Evolutionary conservation across 768 basidiomycete genomes (phyloP).

Genomic region (Porphyrellus cyaneotinctus): DNA sequence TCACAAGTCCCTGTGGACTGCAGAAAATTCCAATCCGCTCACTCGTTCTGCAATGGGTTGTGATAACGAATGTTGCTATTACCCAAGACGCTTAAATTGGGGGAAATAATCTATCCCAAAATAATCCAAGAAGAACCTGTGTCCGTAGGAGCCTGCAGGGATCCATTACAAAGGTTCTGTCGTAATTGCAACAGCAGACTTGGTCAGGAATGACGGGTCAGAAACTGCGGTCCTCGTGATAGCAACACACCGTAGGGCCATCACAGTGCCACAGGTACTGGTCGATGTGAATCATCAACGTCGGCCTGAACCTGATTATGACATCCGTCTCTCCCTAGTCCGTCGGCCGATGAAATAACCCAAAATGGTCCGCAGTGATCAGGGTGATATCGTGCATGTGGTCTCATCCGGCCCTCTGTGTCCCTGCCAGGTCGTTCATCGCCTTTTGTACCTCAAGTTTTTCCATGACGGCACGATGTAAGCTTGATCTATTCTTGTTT

Average conservation of each 20-base stretch:
- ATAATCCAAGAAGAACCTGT: background rate
- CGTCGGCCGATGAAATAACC: too few relatives aligned
- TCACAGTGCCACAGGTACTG: background rate
- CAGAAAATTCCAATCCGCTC: too few relatives aligned
- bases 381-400: background rate
- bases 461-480: constrained; percentile 74
- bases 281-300: background rate
- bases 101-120: too few relatives aligned
- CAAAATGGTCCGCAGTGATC: background rate
- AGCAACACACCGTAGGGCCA: background rate
- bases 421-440: constrained; percentile 45
- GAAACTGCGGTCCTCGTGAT: background rate
- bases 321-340: too few relatives aligned
- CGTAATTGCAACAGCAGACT: background rate
- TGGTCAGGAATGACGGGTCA: background rate
- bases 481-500: constrained; percentile 51
- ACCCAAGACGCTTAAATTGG: too few relatives aligned
- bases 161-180: background rate
- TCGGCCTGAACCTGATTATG: too few relatives aligned
- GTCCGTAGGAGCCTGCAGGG: background rate
- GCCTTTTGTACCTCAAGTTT: constrained; percentile 71
- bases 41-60: too few relatives aligned
- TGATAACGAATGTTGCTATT: too few relatives aligned
- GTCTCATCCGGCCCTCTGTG: constrained; percentile 19
- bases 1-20: too few relatives aligned